Conservation (phyloP, 148 eudicot genomes). For the Bassia scoparia region DNA sequence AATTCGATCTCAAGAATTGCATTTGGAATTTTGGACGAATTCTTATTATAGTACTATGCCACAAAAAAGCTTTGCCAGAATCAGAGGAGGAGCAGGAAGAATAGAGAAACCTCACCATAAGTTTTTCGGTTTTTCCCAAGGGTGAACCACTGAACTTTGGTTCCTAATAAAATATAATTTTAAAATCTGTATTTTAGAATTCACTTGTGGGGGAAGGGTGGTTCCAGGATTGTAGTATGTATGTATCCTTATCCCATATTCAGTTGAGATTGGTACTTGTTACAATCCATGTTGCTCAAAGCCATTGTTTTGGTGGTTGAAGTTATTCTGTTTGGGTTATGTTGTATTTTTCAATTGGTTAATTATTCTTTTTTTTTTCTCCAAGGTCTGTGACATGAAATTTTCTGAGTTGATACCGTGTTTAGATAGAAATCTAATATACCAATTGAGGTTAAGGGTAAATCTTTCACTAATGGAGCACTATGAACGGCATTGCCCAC, state of each 20-base stretch:
- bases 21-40: too few relatives aligned
- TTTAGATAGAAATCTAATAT: constrained; percentile 42
- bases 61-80: too few relatives aligned
- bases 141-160: background rate
- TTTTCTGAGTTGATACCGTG: constrained; percentile 48
- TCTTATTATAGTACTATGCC: too few relatives aligned
- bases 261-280: background rate
- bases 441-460: constrained; percentile 42
- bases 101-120: too few relatives aligned
- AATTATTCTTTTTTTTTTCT: background rate
- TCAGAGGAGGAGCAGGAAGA: too few relatives aligned
- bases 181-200: too few relatives aligned
- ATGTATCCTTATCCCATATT: background rate
- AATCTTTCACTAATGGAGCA: constrained; percentile 49
- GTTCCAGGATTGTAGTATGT: background rate
- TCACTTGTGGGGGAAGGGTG: background rate
- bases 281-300: background rate
- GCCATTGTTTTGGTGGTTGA: background rate
- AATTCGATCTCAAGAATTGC: too few relatives aligned
- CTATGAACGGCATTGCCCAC: constrained; percentile 50
- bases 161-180: background rate
- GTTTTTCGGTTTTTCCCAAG: background rate
- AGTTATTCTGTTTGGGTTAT: background rate
- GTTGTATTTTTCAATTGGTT: background rate
- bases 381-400: constrained; percentile 11